Evolutionary conservation across 106 monocot genomes (phyloP), one percentile per base, ranked within the genome.

Genomic region (Alisma plantagoaquatica): DNA sequence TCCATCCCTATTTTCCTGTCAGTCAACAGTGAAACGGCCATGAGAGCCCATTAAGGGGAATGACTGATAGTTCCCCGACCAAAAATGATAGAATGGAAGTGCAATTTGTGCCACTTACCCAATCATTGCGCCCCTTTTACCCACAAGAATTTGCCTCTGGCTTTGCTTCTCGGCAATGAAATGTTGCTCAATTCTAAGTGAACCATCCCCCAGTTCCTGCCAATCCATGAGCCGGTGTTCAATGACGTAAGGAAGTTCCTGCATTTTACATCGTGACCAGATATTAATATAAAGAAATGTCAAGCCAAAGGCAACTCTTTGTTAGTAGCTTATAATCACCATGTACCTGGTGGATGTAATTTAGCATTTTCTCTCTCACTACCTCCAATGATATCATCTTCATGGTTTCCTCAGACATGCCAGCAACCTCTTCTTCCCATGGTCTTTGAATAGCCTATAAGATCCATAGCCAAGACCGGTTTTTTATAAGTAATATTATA

Each of bases 171-270:
- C 77, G 26, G 85, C 64, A 57, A 98, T 90, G 35, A 98, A 90
- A 53, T 98, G 96, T 47, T 98, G 96, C 68, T 98, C 96, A 29
- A 98, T 65, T 58, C 90, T 78, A 57, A 98, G 76, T 41, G 96
- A 98, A 62, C 96, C 96, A 69, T 98, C 74, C 61, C 82, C 76
- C 42, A 85, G 58, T 52, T 98, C 96, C 54, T 85, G 82, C 96
- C 96, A 98, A 17, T 77, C 84, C 84, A 98, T 85, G 33, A 98
- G 68, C 10, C 79, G 81, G 41, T 98, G 96, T 5, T 98, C 96
- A 74, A 98, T 78, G 26, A 82, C 82, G 68, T 98, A 98, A 21
- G 96, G 96, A 61, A 98, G 82, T 82, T 98, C 96, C 96, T 98
- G 65, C 44, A 72, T 63, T 22, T 0, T 16, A 32, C 35, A 38